phyloP scores from a whole-genome alignment of 139 green algal species.

The Pleodorina starrii region DNA sequence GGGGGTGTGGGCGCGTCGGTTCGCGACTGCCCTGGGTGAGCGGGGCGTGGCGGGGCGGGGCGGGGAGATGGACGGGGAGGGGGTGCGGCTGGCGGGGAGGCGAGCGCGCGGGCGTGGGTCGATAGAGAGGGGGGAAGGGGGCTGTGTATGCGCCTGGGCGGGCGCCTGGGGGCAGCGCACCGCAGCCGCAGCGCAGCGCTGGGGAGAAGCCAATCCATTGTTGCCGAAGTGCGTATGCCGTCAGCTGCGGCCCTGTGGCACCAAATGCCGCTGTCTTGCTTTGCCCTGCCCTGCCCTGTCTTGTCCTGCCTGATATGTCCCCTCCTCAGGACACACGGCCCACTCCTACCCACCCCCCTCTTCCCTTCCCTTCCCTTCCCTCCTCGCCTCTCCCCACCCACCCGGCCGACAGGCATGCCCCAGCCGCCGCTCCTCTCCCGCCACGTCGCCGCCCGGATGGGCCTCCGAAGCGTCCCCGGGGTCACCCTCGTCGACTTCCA shows the following conservation, averaged over 20 bases:
- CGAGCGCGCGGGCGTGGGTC: too few relatives aligned
- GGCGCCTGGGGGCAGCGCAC: background rate
- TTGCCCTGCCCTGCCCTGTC: background rate
- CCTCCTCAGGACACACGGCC: too few relatives aligned
- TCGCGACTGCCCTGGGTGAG: conserved; percentile 11
- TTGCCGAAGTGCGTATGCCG: too few relatives aligned
- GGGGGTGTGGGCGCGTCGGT: background rate
- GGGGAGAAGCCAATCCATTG: too few relatives aligned
- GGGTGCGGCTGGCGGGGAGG: too few relatives aligned
- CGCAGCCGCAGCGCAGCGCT: background rate
- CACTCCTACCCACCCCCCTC: background rate
- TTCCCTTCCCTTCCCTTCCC: background rate
- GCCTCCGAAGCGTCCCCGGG: background rate
- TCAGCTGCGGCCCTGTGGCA: too few relatives aligned
- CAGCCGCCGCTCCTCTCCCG: conserved; percentile 23
- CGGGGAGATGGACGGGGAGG: background rate
- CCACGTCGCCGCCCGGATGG: background rate
- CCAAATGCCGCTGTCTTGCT: background rate
- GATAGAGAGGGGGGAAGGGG: too few relatives aligned
- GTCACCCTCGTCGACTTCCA: conserved; percentile 21
- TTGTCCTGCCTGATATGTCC: background rate
- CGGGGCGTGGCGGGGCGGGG: too few relatives aligned
- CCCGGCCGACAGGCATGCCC: background rate
- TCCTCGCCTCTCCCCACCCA: background rate
- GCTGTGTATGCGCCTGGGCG: too few relatives aligned